Evolutionary conservation across 257 asterid species (phyloP), one percentile per base, ranked within the genome.

Genomic region (Leptodermis oblonga): DNA sequence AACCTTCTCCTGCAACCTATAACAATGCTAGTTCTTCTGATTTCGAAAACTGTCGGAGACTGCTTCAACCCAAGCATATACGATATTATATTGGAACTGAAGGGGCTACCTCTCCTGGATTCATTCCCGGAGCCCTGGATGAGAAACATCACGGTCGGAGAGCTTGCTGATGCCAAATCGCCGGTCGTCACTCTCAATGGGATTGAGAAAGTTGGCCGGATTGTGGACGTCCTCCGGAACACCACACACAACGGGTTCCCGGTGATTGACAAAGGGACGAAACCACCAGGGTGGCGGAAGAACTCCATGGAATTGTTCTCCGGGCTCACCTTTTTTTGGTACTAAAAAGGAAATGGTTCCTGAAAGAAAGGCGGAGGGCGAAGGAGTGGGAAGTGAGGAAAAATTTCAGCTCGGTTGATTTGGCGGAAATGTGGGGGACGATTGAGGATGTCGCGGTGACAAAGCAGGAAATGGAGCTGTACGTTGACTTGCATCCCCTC

Each of bases 121-220:
- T 88, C 98, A 56, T 76, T 86, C 58, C 90, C 98, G 3, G 96
- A 92, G 82, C 95, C 98, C 60, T 92, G 97, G 97, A 90, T 90
- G 97, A 86, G 97, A 80, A 88, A 88, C 77, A 82, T 92, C 22
- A 90, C 89, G 52, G 98, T 84, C 41, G 89, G 93, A 1, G 97
- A 92, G 81, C 90, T 92, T 1, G 84, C 85, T 36, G 90, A 86
- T 77, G 92, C 72, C 62, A 92, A 92, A 80, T 83, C 93, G 43
- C 75, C 87, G 34, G 87, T 84, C 15, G 82, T 92, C 54, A 81
- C 84, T 22, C 88, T 92, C 15, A 18, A 71, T 23, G 94, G 97
- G 72, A 82, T 90, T 63, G 97, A 90, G 84, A 90, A 83, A 76
- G 97, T 92, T 34, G 76, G 86, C 8, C 86, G 82, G 31, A 88